Evolutionary conservation across 2,329 filamentous ascomycete species (phyloP).

Genomic region (Fusarium sp.): DNA sequence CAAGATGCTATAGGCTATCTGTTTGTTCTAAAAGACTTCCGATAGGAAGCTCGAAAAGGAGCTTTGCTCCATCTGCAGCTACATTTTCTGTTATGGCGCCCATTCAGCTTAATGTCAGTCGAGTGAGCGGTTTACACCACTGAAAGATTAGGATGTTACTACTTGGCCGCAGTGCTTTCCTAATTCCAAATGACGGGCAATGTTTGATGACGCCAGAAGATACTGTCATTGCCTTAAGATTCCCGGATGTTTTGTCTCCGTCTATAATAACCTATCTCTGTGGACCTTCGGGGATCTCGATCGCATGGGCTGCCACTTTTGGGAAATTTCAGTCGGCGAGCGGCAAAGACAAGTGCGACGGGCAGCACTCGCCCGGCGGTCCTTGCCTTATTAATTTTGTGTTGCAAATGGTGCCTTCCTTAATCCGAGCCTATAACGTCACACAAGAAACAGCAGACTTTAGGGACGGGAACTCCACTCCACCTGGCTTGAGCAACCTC

Average conservation of each 20-base stretch:
- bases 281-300: conserved; percentile 22
- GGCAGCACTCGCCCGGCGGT: conserved; percentile 12
- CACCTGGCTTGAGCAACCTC: conserved; percentile 15
- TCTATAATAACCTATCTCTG: not conserved
- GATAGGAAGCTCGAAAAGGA: not conserved
- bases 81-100: not conserved
- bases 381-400: conserved; percentile 13
- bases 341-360: conserved; percentile 19
- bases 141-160: not conserved
- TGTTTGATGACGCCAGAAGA: not conserved
- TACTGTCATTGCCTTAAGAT: not conserved
- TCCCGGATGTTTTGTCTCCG: not conserved
- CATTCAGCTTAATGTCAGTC: not conserved
- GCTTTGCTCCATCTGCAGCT: conserved; percentile 1
- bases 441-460: conserved; percentile 33
- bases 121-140: not conserved
- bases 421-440: conserved; percentile 33
- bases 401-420: conserved; percentile 22
- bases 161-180: not conserved
- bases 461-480: conserved; percentile 23
- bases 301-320: conserved; percentile 14
- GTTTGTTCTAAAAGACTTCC: conserved; percentile 18
- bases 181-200: not conserved
- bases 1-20: not conserved
- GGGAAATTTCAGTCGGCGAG: conserved; percentile 2